Base-by-base conservation (phyloP, 306 rosid genomes). In the Cercis canadensis region DNA sequence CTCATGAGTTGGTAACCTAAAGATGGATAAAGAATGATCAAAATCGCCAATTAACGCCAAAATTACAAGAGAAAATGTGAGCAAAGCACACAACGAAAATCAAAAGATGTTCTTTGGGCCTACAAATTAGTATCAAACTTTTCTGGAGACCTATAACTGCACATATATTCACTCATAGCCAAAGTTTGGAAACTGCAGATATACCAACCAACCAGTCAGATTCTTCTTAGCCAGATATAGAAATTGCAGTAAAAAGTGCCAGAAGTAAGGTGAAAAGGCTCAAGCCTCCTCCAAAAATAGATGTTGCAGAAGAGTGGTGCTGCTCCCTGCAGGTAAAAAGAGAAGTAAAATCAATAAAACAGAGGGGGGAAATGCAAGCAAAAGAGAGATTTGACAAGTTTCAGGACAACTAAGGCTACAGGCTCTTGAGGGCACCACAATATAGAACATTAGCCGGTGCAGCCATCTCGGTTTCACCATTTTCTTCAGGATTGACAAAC, bases 381-480 rank as follows among this genome's bases (percentile, higher is more conserved):
- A 72, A 65, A 47, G 5, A 11, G 31, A 9, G 4, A 14, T 12
- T 46, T 3, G 34, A n/a, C 32, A 31, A 46, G 1, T 29, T 33
- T 11, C 32, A 11, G 65, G 59, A 57, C 2, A 31, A 49, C 16
- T 90, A 89, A 97, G 44, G 83, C 58, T 89, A 92, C 57, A 81
- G 18, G 59, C 15, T 0, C 12, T 68, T 21, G 17, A 90, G 88
- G 54, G 90, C 82, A 65, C 96, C 97, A 34, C 98, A 90, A 60
- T 64, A 94, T 4, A 90, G 81, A 84, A 86, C 97, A 81, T 90
- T 86, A 6, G 62, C 68, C 0, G 98, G 98, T 12, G 58, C 75
- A 45, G 10, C 16, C 70, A 84, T 71, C 72, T 88, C 98, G 0
- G 96, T 93, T 36, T 78, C 79, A 2, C 94, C 90, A 5, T 77